phyloP scores from a whole-genome alignment of 805 yeast species.

The Candida wancherniae region DNA sequence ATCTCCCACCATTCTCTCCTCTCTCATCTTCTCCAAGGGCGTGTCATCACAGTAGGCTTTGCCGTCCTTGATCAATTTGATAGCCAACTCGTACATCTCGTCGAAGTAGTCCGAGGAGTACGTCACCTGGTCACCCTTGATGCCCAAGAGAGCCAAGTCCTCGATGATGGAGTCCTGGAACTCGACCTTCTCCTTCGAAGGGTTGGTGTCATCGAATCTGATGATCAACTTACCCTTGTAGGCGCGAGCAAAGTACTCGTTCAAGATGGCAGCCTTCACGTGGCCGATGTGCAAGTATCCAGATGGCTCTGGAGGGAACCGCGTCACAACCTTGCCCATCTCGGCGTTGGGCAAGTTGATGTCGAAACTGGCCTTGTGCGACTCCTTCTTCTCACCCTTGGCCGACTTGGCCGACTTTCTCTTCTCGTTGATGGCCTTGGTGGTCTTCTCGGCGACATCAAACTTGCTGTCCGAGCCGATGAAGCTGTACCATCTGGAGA shows the following conservation, averaged over 20 bases:
- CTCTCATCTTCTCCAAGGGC: slow-evolving; percentile 91
- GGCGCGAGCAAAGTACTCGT: slow-evolving; percentile 92
- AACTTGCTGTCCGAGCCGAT: slow-evolving; percentile 58
- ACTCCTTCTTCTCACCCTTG: slow-evolving; percentile 67
- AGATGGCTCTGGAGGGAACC: slow-evolving; percentile 99
- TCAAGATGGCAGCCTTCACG: slow-evolving; percentile 95
- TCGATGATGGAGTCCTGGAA: slow-evolving; percentile 91
- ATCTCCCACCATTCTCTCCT: slow-evolving; percentile 97
- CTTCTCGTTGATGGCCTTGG: slow-evolving; percentile 66
- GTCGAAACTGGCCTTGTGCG: slow-evolving; percentile 92
- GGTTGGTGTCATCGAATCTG: slow-evolving; percentile 98
- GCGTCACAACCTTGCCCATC: slow-evolving; percentile 92
- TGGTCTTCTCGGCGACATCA: slow-evolving; percentile 62
- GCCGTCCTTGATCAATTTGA: slow-evolving; percentile 88
- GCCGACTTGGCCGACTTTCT: slow-evolving; percentile 58
- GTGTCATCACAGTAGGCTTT: slow-evolving; percentile 98
- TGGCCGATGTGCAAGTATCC: slow-evolving; percentile 99
- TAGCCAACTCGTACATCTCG: slow-evolving; percentile 80
- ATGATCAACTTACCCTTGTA: slow-evolving; percentile 95
- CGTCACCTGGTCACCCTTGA: slow-evolving; percentile 84
- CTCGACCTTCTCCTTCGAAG: slow-evolving; percentile 92
- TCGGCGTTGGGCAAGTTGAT: slow-evolving; percentile 89
- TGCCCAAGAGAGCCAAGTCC: slow-evolving; percentile 85
- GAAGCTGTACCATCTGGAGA: slow-evolving; percentile 89
- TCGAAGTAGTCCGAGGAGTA: slow-evolving; percentile 93